Evolutionary conservation across 1,284 basidiomycete species (phyloP), one percentile per base, ranked within the genome.

Genomic region (Melanopsichium pennsylvanicum): DNA sequence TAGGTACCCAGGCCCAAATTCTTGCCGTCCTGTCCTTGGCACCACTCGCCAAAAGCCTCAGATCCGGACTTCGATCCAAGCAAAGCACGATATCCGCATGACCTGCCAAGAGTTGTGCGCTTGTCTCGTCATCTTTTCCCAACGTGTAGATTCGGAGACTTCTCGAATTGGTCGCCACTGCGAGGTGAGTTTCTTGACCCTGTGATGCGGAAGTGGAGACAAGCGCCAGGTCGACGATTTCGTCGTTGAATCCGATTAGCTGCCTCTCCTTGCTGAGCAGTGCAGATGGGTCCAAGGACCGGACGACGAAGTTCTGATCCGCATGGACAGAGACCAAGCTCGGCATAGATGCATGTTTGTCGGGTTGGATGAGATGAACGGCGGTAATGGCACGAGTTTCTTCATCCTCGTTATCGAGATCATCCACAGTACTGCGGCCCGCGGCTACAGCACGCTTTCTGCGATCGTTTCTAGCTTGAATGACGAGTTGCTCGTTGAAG

Each of bases 161-260:
- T 22, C 91, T 90, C 2, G 93, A 96, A 82, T 99, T 99, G 32
- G 96, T 95, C 8, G 95, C 95, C 12, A 99, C 84, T 10, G 94
- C 96, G 25, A 98, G 82, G 75, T 92, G 89, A 2, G 88, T 86
- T 75, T 91, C 88, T 34, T 3, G 21, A 10, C n/a, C 51, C 13
- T 43, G 10, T 32, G 66, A 26, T n/a, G 40, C 31, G n/a, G 13
- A 23, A 6, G 21, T 15, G 2, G 70, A 49, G 0, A 80, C 58
- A 4, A 81, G 58, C 6, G 75, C 60, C 56, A 98, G 85, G 75
- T 97, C 95, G 43, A 97, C 90, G 71, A 98, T 93, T 82, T 98
- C 94, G 82, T 98, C 96, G 82, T 98, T 97, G 86, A 90, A 98
- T 0, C 96, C 96, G 62, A 98, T 88, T 61, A 98, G 83, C 74